Conservation (phyloP, 257 asterid species). For the Ballota nigra region DNA sequence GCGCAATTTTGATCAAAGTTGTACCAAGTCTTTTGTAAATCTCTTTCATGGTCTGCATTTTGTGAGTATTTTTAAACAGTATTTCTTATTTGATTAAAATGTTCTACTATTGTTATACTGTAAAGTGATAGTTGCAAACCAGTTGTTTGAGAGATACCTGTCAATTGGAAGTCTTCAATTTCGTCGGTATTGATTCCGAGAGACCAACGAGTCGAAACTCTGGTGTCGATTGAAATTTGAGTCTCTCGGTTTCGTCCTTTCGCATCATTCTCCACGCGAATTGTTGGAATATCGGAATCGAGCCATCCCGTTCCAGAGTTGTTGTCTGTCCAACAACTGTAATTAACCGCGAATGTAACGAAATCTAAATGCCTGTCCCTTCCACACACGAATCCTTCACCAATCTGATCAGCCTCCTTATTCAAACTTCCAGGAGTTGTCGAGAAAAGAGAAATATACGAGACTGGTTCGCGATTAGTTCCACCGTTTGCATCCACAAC, state of each 20-base stretch:
- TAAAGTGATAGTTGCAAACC: too few relatives aligned
- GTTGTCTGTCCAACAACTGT: constrained; percentile 69
- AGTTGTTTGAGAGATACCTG: constrained; percentile 52
- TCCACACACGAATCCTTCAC: constrained; percentile 77
- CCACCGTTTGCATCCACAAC: constrained; percentile 58
- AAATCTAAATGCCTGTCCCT: constrained; percentile 61
- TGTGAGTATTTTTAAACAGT: too few relatives aligned
- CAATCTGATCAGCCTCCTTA: constrained; percentile 66
- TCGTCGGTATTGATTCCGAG: constrained; percentile 72
- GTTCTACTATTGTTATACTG: too few relatives aligned
- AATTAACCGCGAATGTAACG: constrained; percentile 74
- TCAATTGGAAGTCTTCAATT: constrained; percentile 75
- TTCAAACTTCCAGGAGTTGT: constrained; percentile 77
- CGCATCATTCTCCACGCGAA: constrained; percentile 53
- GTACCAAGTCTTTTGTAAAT: too few relatives aligned
- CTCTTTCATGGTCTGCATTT: too few relatives aligned
- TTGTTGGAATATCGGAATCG: constrained; percentile 62
- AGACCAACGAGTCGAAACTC: constrained; percentile 77
- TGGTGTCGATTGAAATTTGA: constrained; percentile 50
- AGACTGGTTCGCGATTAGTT: constrained; percentile 41
- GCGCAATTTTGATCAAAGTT: background rate
- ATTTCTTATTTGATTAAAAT: too few relatives aligned
- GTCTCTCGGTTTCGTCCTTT: constrained; percentile 56
- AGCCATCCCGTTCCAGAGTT: constrained; percentile 59
- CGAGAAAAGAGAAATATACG: constrained; percentile 73